Percentiles rank a stretch among this genome's conserved stretches.
Conservation (phyloP, 2,329 filamentous ascomycete genomes). For the Pseudogymnoascus sp. region DNA sequence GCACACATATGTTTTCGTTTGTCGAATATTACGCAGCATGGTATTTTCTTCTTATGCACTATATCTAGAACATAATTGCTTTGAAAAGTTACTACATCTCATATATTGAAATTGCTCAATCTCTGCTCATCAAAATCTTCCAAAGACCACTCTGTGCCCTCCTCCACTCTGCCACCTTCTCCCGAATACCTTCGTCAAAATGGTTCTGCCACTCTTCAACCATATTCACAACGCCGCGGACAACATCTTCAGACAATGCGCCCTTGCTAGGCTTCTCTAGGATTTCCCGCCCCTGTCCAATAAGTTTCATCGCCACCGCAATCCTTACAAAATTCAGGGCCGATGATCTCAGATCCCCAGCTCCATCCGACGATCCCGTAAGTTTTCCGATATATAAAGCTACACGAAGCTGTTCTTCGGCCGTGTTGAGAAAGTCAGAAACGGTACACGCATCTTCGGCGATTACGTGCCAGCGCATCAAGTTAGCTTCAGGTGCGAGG, state of each 20-base stretch:
- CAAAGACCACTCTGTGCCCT: constrained; percentile 1
- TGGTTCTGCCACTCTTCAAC: constrained; percentile 13
- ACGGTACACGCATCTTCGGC: constrained; percentile 9
- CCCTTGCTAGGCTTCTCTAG: neutral
- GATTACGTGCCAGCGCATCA: constrained; percentile 13
- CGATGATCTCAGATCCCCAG: neutral
- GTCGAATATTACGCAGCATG: neutral
- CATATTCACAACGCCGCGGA: neutral
- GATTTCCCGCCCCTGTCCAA: neutral
- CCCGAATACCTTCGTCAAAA: constrained; percentile 13
- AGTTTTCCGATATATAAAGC: constrained; percentile 12
- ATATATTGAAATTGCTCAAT: neutral
- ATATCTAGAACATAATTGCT: neutral
- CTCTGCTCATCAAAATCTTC: constrained; percentile 6
- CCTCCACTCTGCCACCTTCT: constrained; percentile 15
- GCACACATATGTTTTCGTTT: neutral
- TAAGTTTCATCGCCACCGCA: constrained; percentile 13
- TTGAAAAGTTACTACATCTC: neutral
- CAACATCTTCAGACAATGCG: neutral
- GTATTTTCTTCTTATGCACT: neutral
- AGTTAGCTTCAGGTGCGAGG: constrained; percentile 7
- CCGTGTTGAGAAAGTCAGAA: constrained; percentile 10
- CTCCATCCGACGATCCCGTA: neutral
- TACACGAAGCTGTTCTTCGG: constrained; percentile 10
- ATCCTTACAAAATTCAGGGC: constrained; percentile 10